Evolutionary conservation across 2,329 filamentous ascomycete genomes (phyloP).

Genomic region (Microcyclosporella mali): DNA sequence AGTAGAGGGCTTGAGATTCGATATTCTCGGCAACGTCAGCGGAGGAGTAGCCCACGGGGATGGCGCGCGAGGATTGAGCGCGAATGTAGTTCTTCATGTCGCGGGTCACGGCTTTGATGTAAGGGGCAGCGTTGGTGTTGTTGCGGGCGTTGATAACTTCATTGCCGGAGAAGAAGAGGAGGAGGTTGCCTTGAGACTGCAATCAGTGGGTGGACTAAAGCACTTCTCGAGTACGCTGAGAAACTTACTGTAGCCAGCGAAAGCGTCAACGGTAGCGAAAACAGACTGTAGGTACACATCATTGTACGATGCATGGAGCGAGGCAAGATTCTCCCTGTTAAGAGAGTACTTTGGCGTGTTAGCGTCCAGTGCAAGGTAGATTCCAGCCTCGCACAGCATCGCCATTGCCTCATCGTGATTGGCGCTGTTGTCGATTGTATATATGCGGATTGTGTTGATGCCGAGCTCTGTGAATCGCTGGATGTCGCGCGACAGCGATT

Average conservation of each 20-base stretch:
- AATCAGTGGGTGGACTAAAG: conserved; percentile 4
- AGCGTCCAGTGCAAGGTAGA: conserved; percentile 86
- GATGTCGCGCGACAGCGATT: conserved; percentile 70
- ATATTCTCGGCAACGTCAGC: conserved; percentile 82
- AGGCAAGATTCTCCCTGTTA: conserved; percentile 62
- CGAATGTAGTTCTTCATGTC: conserved; percentile 77
- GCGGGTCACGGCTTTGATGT: conserved; percentile 64
- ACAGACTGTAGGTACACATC: conserved; percentile 75
- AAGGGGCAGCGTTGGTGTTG: conserved; percentile 61
- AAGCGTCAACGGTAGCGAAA: conserved; percentile 82
- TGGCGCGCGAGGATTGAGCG: conserved; percentile 59
- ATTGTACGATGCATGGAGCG: conserved; percentile 66
- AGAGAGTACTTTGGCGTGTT: conserved; percentile 84
- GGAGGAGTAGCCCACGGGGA: conserved; percentile 77
- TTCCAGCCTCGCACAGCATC: conserved; percentile 70
- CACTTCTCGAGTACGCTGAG: conserved; percentile 38
- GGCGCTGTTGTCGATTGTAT: conserved; percentile 82
- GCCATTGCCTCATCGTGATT: conserved; percentile 82
- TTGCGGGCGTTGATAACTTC: conserved; percentile 62
- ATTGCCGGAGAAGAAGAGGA: conserved; percentile 76
- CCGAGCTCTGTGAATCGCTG: conserved; percentile 73
- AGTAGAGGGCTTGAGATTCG: conserved; percentile 77
- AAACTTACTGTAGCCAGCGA: conserved; percentile 58
- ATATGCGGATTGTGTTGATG: conserved; percentile 84
- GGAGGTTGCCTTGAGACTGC: conserved; percentile 57